These are phyloP conservation scores for Marvania coccoides DNA, from an alignment of 139 green algal genomes.

Conservation along the genomic window DNA sequence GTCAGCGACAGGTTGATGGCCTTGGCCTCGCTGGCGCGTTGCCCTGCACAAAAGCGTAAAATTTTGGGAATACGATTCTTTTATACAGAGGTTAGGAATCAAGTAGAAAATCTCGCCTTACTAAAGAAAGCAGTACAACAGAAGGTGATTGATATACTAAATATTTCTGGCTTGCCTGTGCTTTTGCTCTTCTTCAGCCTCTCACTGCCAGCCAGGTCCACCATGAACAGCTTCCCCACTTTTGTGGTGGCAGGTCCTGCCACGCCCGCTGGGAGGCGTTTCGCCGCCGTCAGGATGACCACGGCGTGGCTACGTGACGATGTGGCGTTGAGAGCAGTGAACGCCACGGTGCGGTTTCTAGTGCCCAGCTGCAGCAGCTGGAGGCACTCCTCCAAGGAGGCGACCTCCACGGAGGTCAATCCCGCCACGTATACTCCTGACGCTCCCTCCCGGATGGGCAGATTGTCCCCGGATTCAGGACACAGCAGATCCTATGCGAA, in stretches of 20 bases:
- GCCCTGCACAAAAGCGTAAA: slow-evolving; percentile 15
- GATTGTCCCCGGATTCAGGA: slow-evolving; percentile 53
- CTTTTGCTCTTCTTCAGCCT: slow-evolving; percentile 77
- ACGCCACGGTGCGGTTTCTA: slow-evolving; percentile 50
- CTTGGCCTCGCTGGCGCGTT: slow-evolving; percentile 57
- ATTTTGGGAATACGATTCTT: no score
- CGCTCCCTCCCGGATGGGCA: slow-evolving; percentile 69
- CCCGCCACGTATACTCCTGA: slow-evolving; percentile 66
- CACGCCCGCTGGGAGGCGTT: slow-evolving; percentile 29
- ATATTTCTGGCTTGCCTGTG: slow-evolving; percentile 35
- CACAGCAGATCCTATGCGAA: slow-evolving; percentile 69
- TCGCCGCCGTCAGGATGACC: slow-evolving; percentile 73
- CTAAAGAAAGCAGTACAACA: no score
- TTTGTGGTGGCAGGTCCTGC: not conserved
- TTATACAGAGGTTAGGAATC: no score
- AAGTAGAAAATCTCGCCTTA: no score
- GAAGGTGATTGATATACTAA: not conserved
- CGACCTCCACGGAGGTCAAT: slow-evolving; percentile 54
- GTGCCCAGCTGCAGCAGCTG: slow-evolving; percentile 70
- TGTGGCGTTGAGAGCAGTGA: slow-evolving; percentile 65
- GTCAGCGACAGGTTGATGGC: slow-evolving; percentile 73
- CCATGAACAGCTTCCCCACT: slow-evolving; percentile 89
- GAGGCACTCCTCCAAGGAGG: slow-evolving; percentile 66
- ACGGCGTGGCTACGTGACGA: slow-evolving; percentile 72
- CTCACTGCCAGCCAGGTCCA: slow-evolving; percentile 93